phyloP scores from a whole-genome alignment of 441 rosid genomes.

The Kokia cookei region DNA sequence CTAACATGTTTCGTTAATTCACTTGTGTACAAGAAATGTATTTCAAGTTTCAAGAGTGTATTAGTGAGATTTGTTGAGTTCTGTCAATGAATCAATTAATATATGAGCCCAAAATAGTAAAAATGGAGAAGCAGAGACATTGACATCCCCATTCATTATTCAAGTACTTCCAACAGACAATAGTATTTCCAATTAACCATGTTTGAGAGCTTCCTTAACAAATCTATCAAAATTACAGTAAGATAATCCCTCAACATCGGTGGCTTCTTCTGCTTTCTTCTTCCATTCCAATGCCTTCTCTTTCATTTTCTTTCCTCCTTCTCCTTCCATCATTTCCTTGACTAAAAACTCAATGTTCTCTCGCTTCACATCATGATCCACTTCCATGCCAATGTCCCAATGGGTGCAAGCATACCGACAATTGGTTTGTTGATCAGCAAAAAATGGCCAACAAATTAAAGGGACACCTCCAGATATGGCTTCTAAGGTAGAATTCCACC shows the following conservation, averaged over 20 bases:
- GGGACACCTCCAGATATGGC: not conserved
- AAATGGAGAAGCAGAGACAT: no score
- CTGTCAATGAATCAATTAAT: no score
- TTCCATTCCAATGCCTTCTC: slow-evolving; percentile 23
- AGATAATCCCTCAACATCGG: slow-evolving; percentile 17
- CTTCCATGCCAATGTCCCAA: slow-evolving; percentile 28
- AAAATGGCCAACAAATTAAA: slow-evolving; percentile 13
- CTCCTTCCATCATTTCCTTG: slow-evolving; percentile 22
- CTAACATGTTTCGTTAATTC: no score
- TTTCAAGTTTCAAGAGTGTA: no score
- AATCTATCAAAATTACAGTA: slow-evolving; percentile 11
- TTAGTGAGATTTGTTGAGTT: no score
- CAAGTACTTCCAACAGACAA: not conserved
- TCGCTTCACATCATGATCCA: slow-evolving; percentile 18
- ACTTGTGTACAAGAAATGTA: no score
- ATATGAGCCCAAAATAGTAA: no score
- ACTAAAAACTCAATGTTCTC: slow-evolving; percentile 7
- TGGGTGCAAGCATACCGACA: slow-evolving; percentile 18
- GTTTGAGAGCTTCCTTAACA: slow-evolving; percentile 8
- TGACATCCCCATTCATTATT: no score
- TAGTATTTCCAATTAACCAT: not conserved
- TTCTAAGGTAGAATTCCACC: slow-evolving; percentile 19
- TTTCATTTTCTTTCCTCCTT: slow-evolving; percentile 9
- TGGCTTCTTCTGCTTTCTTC: slow-evolving; percentile 15
- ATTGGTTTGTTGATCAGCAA: slow-evolving; percentile 16